These are phyloP conservation scores for Fusarium veterinarium DNA, from an alignment of 2,329 filamentous ascomycete species.

Conservation along the genomic window DNA sequence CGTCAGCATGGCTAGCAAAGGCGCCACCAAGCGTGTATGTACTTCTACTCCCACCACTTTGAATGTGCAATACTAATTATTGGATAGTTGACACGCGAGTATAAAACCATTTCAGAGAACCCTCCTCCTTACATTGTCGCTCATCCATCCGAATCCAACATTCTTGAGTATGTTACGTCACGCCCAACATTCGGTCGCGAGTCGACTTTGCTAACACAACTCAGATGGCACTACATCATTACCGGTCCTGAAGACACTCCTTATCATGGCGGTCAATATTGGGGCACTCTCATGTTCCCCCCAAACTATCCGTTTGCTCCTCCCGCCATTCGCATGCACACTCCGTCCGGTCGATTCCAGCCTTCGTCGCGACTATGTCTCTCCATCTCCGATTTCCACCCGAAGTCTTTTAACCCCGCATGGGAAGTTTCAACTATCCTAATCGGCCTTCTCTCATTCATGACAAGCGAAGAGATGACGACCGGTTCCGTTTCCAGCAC, in stretches of 20 bases:
- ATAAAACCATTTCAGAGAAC: slow-evolving; percentile 73
- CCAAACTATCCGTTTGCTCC: slow-evolving; percentile 97
- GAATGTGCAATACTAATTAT: slow-evolving; percentile 36
- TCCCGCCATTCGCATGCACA: slow-evolving; percentile 98
- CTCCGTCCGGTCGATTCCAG: slow-evolving; percentile 93
- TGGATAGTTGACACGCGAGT: slow-evolving; percentile 68
- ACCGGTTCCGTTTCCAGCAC: slow-evolving; percentile 87
- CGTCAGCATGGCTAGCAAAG: slow-evolving; percentile 73
- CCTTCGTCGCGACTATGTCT: slow-evolving; percentile 92
- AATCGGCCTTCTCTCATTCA: slow-evolving; percentile 93
- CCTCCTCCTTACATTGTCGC: slow-evolving; percentile 90
- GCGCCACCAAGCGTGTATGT: slow-evolving; percentile 76
- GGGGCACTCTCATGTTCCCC: slow-evolving; percentile 96
- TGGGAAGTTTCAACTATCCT: slow-evolving; percentile 98
- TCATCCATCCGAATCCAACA: slow-evolving; percentile 90
- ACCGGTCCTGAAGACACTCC: slow-evolving; percentile 94
- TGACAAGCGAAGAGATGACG: slow-evolving; percentile 99
- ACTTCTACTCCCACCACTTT: slow-evolving; percentile 8
- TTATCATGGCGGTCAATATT: slow-evolving; percentile 96
- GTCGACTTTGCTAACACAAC: slow-evolving; percentile 19
- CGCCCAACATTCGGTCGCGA: neutral
- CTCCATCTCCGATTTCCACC: slow-evolving; percentile 97
- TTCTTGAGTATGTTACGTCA: slow-evolving; percentile 75
- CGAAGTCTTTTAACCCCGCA: slow-evolving; percentile 96
- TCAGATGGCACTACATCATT: slow-evolving; percentile 92